phyloP scores from a whole-genome alignment of 148 eudicot species.

The Pouteria glomerata region DNA sequence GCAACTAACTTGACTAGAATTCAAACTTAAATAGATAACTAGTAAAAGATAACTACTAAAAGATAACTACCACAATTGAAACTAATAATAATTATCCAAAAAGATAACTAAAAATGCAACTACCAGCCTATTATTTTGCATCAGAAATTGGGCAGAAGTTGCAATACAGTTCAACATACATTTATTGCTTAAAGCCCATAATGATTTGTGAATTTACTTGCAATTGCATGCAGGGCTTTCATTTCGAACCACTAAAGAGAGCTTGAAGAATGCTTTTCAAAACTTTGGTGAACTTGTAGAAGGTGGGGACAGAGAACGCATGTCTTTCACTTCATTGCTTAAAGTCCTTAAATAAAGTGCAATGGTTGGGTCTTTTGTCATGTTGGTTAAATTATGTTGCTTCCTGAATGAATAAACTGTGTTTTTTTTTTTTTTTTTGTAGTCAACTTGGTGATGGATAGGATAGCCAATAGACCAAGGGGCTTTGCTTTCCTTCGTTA shows the following conservation, averaged over 20 bases:
- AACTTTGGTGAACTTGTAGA: conserved; percentile 68
- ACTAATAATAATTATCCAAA: too few species aligned
- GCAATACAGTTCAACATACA: background rate
- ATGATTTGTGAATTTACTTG: background rate
- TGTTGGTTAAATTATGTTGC: background rate
- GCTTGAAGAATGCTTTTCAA: conserved; percentile 60
- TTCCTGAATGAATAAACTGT: background rate
- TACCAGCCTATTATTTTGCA: too few species aligned
- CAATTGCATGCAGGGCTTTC: conserved; percentile 55
- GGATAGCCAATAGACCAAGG: conserved; percentile 71
- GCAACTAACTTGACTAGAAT: too few species aligned
- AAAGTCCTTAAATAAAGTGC: background rate
- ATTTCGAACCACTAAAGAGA: conserved; percentile 72
- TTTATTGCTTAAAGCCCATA: background rate
- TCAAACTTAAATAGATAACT: too few species aligned
- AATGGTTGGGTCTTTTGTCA: background rate
- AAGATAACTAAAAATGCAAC: too few species aligned
- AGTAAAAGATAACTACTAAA: too few species aligned
- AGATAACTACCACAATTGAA: too few species aligned
- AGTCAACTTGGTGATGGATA: conserved; percentile 89
- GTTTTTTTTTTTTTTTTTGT: conserved; percentile 28
- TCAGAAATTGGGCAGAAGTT: background rate
- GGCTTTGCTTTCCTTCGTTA: conserved; percentile 85
- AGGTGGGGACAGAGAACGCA: conserved; percentile 35
- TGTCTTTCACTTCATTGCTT: background rate